Evolutionary conservation across 1,284 basidiomycete species (phyloP).

Genomic region (Testicularia cyperi): DNA sequence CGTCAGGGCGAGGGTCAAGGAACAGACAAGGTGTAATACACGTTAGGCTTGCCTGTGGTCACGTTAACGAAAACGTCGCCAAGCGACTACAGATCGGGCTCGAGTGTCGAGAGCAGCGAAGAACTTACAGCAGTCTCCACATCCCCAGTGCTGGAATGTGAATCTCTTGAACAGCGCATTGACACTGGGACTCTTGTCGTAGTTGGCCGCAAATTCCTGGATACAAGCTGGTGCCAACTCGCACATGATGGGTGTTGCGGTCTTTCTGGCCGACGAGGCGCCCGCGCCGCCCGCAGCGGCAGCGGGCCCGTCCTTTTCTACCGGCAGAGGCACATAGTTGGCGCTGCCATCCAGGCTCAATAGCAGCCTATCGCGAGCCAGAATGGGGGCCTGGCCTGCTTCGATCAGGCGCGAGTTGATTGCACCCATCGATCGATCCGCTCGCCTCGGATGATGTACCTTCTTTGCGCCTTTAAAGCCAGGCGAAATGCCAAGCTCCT

Average conservation of each 20-base stretch:
- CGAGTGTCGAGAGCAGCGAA: too few relatives aligned
- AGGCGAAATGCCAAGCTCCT: conserved; percentile 5
- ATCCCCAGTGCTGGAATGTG: background rate
- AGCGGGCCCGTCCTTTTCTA: background rate
- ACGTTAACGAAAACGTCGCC: too few relatives aligned
- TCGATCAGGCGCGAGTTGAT: background rate
- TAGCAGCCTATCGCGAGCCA: background rate
- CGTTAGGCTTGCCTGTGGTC: background rate
- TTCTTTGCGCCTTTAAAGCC: background rate
- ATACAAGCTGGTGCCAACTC: background rate
- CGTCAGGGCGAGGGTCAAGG: too few relatives aligned
- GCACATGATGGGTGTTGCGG: background rate
- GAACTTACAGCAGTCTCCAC: background rate
- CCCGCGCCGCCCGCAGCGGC: too few relatives aligned
- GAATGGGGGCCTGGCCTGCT: background rate
- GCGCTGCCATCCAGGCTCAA: background rate
- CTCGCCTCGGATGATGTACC: background rate
- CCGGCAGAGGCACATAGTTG: background rate
- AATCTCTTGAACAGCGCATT: background rate
- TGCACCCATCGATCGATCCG: background rate
- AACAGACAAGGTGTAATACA: too few relatives aligned
- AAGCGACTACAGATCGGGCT: too few relatives aligned
- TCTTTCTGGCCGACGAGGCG: background rate
- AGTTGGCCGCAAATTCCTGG: background rate
- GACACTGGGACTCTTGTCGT: too few relatives aligned